Evolutionary conservation across 129 eudicot genomes (phyloP).

Genomic region (Logfia minima): DNA sequence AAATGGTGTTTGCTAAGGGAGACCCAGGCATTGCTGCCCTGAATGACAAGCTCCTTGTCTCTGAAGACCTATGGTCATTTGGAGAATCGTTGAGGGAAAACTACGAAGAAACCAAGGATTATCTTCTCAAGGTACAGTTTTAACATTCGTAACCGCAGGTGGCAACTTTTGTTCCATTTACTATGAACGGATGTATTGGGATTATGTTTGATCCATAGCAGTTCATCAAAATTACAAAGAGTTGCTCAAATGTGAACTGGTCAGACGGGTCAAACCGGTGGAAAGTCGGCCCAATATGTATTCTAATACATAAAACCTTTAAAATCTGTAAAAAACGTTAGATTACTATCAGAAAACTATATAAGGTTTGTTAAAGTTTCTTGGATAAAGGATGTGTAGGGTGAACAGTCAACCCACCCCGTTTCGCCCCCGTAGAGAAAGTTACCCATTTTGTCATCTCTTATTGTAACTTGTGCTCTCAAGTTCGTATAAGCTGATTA

Average conservation of each 20-base stretch:
- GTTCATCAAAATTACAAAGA: neutral
- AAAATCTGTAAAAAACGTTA: neutral
- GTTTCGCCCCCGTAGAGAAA: neutral
- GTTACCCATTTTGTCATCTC: neutral
- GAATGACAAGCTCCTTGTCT: constrained; percentile 92
- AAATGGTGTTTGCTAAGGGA: constrained; percentile 99
- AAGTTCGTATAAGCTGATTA: neutral
- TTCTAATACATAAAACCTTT: neutral
- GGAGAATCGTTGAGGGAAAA: constrained; percentile 70
- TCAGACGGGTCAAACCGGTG: neutral
- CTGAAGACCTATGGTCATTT: constrained; percentile 75
- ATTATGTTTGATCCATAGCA: neutral
- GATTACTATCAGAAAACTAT: too few relatives aligned
- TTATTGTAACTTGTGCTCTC: neutral
- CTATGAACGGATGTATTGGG: neutral
- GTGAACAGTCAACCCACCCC: neutral
- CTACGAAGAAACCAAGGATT: constrained; percentile 72
- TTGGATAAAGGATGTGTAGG: neutral
- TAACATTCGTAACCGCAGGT: neutral
- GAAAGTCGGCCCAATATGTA: neutral
- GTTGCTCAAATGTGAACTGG: neutral
- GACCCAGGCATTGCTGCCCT: constrained; percentile 91
- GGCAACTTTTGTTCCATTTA: neutral
- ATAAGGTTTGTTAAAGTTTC: neutral
- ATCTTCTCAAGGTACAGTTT: constrained; percentile 74